A percentile compares a stretch with the other conserved stretches of the same genome.
These are phyloP conservation scores for Exserohilum rostratum DNA, from an alignment of 2,329 filamentous ascomycete species.

Conservation along the genomic window DNA sequence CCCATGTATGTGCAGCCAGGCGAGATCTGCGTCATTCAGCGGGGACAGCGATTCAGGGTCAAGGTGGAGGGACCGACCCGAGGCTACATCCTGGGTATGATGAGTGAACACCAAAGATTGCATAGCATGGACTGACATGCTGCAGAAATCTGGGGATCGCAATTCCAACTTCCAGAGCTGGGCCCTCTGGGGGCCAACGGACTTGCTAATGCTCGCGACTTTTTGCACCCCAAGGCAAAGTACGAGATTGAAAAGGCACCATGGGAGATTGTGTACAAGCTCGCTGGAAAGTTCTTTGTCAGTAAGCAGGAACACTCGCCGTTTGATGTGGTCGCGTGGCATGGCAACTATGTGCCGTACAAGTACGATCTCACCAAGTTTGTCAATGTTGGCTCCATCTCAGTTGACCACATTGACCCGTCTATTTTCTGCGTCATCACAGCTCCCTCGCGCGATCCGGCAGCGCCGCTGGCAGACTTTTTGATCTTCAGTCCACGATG, in stretches of 20 bases:
- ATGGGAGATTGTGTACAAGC: constrained; percentile 55
- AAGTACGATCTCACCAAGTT: constrained; percentile 83
- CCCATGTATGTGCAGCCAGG: constrained; percentile 75
- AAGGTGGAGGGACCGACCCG: constrained; percentile 67
- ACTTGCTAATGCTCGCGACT: constrained; percentile 62
- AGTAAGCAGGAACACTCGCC: constrained; percentile 72
- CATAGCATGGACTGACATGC: constrained; percentile 3
- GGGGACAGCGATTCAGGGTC: constrained; percentile 76
- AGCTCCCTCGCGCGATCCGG: constrained; percentile 61
- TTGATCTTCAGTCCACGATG: constrained; percentile 70
- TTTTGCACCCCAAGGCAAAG: constrained; percentile 72
- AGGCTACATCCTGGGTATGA: constrained; percentile 70
- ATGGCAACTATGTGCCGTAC: constrained; percentile 76
- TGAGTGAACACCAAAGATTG: neutral
- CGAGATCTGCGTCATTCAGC: constrained; percentile 77
- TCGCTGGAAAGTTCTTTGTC: constrained; percentile 70
- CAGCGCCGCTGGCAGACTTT: constrained; percentile 70
- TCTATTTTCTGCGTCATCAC: constrained; percentile 75
- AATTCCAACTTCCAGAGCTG: constrained; percentile 48
- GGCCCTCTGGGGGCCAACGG: constrained; percentile 49
- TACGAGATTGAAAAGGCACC: constrained; percentile 61
- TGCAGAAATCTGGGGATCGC: constrained; percentile 48
- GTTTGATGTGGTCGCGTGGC: constrained; percentile 81
- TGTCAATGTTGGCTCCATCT: constrained; percentile 74
- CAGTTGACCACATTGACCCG: constrained; percentile 79